phyloP scores from a whole-genome alignment of 2,329 filamentous ascomycete species.

The Fusarium sp. region DNA sequence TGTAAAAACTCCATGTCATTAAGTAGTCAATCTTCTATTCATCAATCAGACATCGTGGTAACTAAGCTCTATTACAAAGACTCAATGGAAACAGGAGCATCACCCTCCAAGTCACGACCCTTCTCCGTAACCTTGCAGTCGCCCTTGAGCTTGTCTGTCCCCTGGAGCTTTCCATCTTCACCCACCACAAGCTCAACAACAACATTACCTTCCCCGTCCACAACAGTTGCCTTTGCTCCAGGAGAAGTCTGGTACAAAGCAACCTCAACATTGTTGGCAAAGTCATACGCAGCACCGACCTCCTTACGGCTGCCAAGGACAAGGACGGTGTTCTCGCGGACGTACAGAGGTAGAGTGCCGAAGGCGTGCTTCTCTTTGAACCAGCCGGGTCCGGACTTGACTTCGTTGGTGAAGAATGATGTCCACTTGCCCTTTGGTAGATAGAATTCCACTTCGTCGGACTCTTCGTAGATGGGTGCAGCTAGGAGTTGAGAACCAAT shows the following conservation, averaged over 20 bases:
- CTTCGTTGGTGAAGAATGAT: slow-evolving; percentile 61
- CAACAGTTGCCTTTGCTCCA: slow-evolving; percentile 58
- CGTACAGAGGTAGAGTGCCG: slow-evolving; percentile 68
- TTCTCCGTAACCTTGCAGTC: slow-evolving; percentile 42
- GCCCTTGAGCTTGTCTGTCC: slow-evolving; percentile 57
- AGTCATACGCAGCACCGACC: slow-evolving; percentile 62
- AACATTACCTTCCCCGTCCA: slow-evolving; percentile 58
- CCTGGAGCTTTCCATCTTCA: slow-evolving; percentile 55
- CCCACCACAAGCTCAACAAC: slow-evolving; percentile 58
- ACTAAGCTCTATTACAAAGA: slow-evolving; percentile 25
- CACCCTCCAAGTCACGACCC: slow-evolving; percentile 46
- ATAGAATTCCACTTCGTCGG: slow-evolving; percentile 75
- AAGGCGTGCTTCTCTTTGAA: slow-evolving; percentile 71
- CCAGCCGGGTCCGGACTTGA: slow-evolving; percentile 66
- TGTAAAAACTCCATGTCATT: not conserved
- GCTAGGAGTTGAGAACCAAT: slow-evolving; percentile 74
- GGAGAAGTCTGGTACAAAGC: slow-evolving; percentile 58
- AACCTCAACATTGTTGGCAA: slow-evolving; percentile 61
- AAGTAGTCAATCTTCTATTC: not conserved
- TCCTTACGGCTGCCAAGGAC: slow-evolving; percentile 58
- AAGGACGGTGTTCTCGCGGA: slow-evolving; percentile 66
- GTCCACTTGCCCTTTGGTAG: slow-evolving; percentile 64
- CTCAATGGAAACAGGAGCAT: slow-evolving; percentile 46
- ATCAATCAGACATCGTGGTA: not conserved
- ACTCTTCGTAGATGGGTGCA: slow-evolving; percentile 73